A percentile compares a stretch with the other conserved stretches of the same genome.
These are phyloP conservation scores for slime mould (Dictyostelium discoideum) DNA, from an alignment of 78 protist species.

Conservation along the genomic window DNA sequence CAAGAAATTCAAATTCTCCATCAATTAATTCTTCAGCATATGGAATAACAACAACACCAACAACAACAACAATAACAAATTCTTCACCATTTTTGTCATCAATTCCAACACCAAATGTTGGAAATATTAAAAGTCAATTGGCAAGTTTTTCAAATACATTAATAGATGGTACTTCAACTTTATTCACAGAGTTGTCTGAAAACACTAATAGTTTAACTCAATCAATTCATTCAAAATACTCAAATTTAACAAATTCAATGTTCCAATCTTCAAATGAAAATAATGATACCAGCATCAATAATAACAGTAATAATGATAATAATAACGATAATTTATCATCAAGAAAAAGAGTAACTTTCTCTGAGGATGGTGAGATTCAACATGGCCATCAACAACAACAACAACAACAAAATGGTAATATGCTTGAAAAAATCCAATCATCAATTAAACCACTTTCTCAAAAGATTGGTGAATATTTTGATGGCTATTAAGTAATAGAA, in stretches of 20 bases:
- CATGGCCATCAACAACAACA: no score
- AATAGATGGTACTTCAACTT: not conserved
- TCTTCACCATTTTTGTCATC: not conserved
- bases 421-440: not conserved
- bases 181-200: constrained; percentile 14
- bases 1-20: not conserved
- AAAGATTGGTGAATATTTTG: not conserved
- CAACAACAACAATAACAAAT: not conserved
- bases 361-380: not conserved
- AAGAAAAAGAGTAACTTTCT: constrained; percentile 1
- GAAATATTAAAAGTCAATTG: not conserved
- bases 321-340: not conserved
- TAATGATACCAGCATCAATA: not conserved
- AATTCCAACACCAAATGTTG: not conserved
- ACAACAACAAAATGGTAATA: not conserved
- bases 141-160: constrained; percentile 13
- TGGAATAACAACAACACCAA: not conserved
- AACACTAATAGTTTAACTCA: not conserved
- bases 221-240: constrained; percentile 5
- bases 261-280: not conserved
- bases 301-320: not conserved
- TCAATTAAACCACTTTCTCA: not conserved
- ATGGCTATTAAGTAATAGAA: not conserved
- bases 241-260: constrained; percentile 24
- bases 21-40: not conserved